A percentile compares a stretch with the other conserved stretches of the same genome.
These are phyloP conservation scores for Parietaria judaica DNA, from an alignment of 306 rosid species.

Conservation along the genomic window DNA sequence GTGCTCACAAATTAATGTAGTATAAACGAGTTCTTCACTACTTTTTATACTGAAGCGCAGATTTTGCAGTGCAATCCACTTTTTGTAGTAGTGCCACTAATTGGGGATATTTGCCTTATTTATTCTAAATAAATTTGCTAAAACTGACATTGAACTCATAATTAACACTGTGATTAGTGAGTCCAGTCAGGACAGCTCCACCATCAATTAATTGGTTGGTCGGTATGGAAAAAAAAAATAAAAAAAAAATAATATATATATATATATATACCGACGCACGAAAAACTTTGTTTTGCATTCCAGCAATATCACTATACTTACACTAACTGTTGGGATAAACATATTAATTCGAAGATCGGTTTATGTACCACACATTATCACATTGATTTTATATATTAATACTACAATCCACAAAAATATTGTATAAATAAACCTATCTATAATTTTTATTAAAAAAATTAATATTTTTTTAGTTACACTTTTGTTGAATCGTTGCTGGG, in stretches of 20 bases:
- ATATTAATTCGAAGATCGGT: not conserved
- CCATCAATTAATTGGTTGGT: constrained; percentile 3
- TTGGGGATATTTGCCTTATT: too few relatives aligned
- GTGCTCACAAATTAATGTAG: too few relatives aligned
- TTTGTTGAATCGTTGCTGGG: too few relatives aligned
- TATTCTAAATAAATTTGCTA: too few relatives aligned
- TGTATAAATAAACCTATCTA: not conserved
- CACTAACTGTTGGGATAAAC: not conserved
- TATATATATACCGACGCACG: not conserved
- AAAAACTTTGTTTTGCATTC: not conserved
- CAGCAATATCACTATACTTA: not conserved
- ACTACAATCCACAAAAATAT: not conserved
- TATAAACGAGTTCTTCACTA: too few relatives aligned
- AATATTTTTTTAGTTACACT: too few relatives aligned
- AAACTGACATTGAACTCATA: too few relatives aligned
- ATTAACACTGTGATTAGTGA: not conserved
- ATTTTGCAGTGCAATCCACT: too few relatives aligned
- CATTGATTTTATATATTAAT: not conserved
- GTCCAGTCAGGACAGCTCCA: constrained; percentile 2
- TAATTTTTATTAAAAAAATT: too few relatives aligned
- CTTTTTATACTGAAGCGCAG: too few relatives aligned
- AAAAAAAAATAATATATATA: not conserved
- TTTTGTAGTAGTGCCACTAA: too few relatives aligned
- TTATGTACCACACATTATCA: not conserved
- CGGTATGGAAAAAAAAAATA: not conserved